Conservation (phyloP, 2,329 filamentous ascomycete species). For the Aciculosporium take region DNA sequence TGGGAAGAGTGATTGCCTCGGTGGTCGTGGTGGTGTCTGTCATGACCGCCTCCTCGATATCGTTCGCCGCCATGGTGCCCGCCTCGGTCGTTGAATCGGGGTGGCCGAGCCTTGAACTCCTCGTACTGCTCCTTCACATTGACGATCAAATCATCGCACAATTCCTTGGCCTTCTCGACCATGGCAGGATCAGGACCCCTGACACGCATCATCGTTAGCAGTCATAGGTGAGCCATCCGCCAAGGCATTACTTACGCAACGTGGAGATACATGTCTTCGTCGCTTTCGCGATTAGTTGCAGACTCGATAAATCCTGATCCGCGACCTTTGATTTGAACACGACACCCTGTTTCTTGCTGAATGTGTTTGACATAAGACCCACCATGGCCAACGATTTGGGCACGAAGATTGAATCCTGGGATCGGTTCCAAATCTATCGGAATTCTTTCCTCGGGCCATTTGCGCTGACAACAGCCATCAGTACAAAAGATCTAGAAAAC, state of each 20-base stretch:
- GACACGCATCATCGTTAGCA: conserved; percentile 4
- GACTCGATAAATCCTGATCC: conserved; percentile 90
- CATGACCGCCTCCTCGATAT: conserved; percentile 19
- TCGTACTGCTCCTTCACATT: conserved; percentile 87
- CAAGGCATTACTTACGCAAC: conserved; percentile 55
- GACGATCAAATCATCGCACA: conserved; percentile 74
- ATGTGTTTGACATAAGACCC: conserved; percentile 97
- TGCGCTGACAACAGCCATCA: conserved; percentile 47
- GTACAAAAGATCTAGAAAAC: neutral
- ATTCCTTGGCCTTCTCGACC: conserved; percentile 73
- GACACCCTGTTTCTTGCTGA: conserved; percentile 85
- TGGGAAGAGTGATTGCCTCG: conserved; percentile 17
- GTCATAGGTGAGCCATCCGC: neutral
- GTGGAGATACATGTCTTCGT: conserved; percentile 93
- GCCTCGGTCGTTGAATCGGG: conserved; percentile 42
- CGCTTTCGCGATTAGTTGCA: conserved; percentile 75
- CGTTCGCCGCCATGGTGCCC: conserved; percentile 18
- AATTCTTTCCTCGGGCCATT: conserved; percentile 97
- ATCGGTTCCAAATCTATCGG: conserved; percentile 82
- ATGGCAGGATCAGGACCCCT: conserved; percentile 79
- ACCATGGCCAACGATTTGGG: conserved; percentile 87
- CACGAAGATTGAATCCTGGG: conserved; percentile 87
- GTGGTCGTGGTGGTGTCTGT: conserved; percentile 14
- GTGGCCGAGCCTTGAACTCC: conserved; percentile 72
- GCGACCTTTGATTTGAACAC: conserved; percentile 94